phyloP scores from a whole-genome alignment of 352 stramenopile species.

The Pythium inflatum region DNA sequence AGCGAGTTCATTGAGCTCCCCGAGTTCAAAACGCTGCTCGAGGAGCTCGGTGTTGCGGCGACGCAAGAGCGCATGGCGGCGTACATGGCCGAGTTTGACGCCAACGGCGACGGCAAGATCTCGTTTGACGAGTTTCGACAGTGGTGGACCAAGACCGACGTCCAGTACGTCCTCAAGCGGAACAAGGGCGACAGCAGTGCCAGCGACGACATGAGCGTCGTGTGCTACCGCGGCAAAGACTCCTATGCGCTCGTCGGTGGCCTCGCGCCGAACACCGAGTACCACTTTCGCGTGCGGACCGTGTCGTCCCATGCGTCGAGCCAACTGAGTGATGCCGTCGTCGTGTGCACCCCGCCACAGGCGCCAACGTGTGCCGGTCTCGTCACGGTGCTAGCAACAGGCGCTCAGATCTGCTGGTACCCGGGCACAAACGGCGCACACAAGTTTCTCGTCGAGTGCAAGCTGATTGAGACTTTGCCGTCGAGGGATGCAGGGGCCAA shows the following conservation, averaged over 20 bases:
- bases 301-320: conserved; percentile 80
- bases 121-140: conserved; percentile 86
- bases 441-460: conserved; percentile 80
- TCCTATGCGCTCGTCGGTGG: conserved; percentile 49
- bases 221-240: conserved; percentile 78
- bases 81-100: conserved; percentile 87
- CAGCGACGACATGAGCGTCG: conserved; percentile 53
- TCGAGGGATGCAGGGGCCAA: neutral
- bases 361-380: conserved; percentile 57
- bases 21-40: conserved; percentile 84
- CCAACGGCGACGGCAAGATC: conserved; percentile 80
- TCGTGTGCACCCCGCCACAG: conserved; percentile 67
- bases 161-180: conserved; percentile 87
- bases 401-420: conserved; percentile 82
- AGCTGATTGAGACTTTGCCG: conserved; percentile 66
- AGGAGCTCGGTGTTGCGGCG: conserved; percentile 82
- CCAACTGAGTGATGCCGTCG: conserved; percentile 72
- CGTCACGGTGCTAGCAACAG: conserved; percentile 58
- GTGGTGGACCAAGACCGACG: conserved; percentile 86
- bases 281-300: conserved; percentile 82
- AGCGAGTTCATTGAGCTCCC: conserved; percentile 81
- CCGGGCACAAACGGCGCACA: conserved; percentile 62
- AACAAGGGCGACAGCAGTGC: conserved; percentile 35
- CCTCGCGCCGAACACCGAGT: conserved; percentile 83
- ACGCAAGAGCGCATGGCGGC: conserved; percentile 79